Base-by-base conservation (phyloP, 305 asterid genomes). In the Fraxinus paxiana region DNA sequence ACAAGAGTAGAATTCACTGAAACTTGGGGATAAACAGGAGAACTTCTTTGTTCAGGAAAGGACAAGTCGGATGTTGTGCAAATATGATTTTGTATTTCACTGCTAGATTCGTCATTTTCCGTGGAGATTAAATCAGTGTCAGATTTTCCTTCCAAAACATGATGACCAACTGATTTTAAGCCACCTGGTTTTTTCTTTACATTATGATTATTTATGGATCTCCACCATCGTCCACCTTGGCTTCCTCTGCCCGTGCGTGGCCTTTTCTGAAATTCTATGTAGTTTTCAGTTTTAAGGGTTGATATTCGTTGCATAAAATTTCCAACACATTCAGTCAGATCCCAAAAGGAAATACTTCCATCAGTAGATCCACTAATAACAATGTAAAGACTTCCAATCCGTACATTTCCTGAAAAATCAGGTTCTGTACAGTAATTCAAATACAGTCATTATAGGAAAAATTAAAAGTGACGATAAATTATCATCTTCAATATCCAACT, bases 241-340 rank as follows among this genome's bases (percentile, higher is more conserved):
- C 99, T 95, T 81, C 99, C 99, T 87, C 99, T 90, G 76, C 98
- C 99, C 26, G 99, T 93, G 43, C 88, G 94, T 30, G 99, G 99
- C 72, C 98, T 90, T 84, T 86, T 93, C 88, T 92, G 97, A 87
- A 85, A 79, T 77, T 90, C 97, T 83, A 81, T 87, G 83, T 75
- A 80, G 83, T 87, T 92, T 61, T 89, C 92, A 78, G 88, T 80
- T 79, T 88, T 82, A 82, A 91, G 87, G 73, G 91, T 80, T 77
- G 92, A 84, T 77, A 88, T 80, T 75, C 87, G 90, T 76, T 73
- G 88, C 92, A 95, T 89, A 83, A 95, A 93, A 35, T 85, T 89
- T 83, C 91, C 97, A 73, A 95, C 89, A 77, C 84, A 87, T 54
- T 83, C 91, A 30, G 96, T 92, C 87, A 93, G 87, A 88, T 95